Percentiles rank a stretch among this genome's conserved stretches.
These are phyloP conservation scores for Peronospora farinosa DNA, from an alignment of 352 stramenopile genomes.

Conservation along the genomic window DNA sequence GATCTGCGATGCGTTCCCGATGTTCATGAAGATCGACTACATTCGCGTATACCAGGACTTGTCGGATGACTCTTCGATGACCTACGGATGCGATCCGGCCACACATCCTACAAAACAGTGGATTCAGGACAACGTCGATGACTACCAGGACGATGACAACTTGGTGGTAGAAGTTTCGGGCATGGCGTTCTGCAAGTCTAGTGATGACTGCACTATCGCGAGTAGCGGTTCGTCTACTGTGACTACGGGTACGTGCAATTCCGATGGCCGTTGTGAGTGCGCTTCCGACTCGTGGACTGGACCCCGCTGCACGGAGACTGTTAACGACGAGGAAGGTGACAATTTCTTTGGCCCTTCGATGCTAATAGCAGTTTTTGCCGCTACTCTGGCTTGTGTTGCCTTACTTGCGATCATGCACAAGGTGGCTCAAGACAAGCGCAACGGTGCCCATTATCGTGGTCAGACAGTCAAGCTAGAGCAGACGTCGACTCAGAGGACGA, in stretches of 20 bases:
- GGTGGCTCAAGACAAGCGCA: conserved; percentile 22
- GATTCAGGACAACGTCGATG: conserved; percentile 52
- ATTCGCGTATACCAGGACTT: conserved; percentile 42
- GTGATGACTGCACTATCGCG: conserved; percentile 48
- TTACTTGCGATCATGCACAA: conserved; percentile 20
- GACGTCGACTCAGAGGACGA: conserved; percentile 22
- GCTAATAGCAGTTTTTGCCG: conserved; percentile 19
- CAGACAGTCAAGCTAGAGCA: conserved; percentile 21
- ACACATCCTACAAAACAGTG: conserved; percentile 53
- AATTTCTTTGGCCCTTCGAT: conserved; percentile 25
- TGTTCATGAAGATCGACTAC: conserved; percentile 74
- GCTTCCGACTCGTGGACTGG: conserved; percentile 35
- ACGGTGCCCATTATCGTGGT: conserved; percentile 6
- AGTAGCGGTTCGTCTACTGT: conserved; percentile 19
- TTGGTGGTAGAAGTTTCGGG: conserved; percentile 35
- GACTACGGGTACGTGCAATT: conserved; percentile 30
- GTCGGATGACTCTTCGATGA: conserved; percentile 34
- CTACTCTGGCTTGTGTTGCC: conserved; percentile 7
- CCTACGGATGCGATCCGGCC: conserved; percentile 39
- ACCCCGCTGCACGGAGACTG: conserved; percentile 39
- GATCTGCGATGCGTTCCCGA: conserved; percentile 58
- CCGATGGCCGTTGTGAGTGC: conserved; percentile 28
- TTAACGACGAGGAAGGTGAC: conserved; percentile 15
- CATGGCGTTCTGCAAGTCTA: conserved; percentile 35
- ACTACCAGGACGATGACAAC: conserved; percentile 49